A percentile compares a stretch with the other conserved stretches of the same genome.
These are phyloP conservation scores for Trichoderma sp. DNA, from an alignment of 2,329 filamentous ascomycete genomes.

Conservation along the genomic window DNA sequence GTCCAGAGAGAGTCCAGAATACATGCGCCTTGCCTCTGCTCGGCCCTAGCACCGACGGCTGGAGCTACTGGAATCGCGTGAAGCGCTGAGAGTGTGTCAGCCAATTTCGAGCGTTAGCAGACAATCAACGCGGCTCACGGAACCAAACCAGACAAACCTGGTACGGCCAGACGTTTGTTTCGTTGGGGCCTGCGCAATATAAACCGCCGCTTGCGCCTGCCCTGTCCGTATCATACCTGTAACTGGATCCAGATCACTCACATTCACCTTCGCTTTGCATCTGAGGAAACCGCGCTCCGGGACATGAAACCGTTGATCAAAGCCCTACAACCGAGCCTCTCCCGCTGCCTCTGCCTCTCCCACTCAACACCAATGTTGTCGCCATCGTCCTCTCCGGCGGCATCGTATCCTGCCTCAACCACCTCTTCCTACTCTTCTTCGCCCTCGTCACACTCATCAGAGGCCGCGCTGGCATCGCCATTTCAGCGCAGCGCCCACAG, in stretches of 20 bases:
- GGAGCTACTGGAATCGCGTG: neutral
- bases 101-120: slow-evolving; percentile 8
- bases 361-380: slow-evolving; percentile 6
- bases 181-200: slow-evolving; percentile 13
- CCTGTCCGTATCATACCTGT: neutral
- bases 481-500: neutral
- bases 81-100: neutral
- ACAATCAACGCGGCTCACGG: slow-evolving; percentile 3
- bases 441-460: neutral
- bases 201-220: slow-evolving; percentile 11
- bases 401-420: slow-evolving; percentile 11
- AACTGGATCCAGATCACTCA: neutral
- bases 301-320: slow-evolving; percentile 20
- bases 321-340: slow-evolving; percentile 17
- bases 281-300: neutral
- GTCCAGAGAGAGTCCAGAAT: neutral
- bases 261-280: neutral
- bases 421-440: slow-evolving; percentile 17
- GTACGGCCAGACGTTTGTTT: neutral
- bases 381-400: slow-evolving; percentile 8
- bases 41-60: neutral
- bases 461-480: neutral
- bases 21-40: neutral
- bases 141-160: neutral
- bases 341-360: slow-evolving; percentile 3